phyloP scores from a whole-genome alignment of 2,329 filamentous ascomycete species.

The Xylariaceae sp. region DNA sequence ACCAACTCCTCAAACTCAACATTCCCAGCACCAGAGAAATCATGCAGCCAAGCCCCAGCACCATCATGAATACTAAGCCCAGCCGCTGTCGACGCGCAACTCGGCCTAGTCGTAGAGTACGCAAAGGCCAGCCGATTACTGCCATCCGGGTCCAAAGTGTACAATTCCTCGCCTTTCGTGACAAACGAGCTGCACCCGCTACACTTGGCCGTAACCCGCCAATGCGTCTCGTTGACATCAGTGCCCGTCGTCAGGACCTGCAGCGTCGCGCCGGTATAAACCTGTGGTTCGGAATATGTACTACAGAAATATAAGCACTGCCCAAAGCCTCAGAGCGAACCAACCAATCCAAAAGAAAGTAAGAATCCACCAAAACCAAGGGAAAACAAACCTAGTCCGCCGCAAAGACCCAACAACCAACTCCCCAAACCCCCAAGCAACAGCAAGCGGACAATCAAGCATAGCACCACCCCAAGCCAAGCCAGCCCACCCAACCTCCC shows the following conservation, averaged over 20 bases:
- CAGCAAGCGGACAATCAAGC: constrained; percentile 44
- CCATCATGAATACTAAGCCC: constrained; percentile 31
- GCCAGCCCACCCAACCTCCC: constrained; percentile 44
- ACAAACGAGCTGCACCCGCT: constrained; percentile 36
- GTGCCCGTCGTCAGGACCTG: constrained; percentile 37
- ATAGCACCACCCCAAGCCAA: constrained; percentile 48
- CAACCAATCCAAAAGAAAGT: no score
- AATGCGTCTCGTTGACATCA: constrained; percentile 39
- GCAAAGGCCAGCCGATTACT: constrained; percentile 72
- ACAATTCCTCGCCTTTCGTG: constrained; percentile 33
- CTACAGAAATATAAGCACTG: constrained; percentile 23
- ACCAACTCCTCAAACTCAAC: constrained; percentile 29
- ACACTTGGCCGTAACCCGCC: constrained; percentile 39
- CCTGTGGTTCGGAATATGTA: constrained; percentile 35
- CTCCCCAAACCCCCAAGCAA: constrained; percentile 44
- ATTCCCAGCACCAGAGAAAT: constrained; percentile 31
- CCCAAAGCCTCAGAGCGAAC: no score
- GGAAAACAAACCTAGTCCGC: constrained; percentile 41
- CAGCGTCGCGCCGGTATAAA: constrained; percentile 31
- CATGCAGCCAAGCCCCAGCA: constrained; percentile 32
- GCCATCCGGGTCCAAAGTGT: constrained; percentile 93
- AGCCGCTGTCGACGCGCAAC: constrained; percentile 22
- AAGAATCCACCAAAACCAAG: no score
- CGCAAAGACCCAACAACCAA: constrained; percentile 39
- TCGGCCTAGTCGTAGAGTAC: constrained; percentile 28